phyloP scores from a whole-genome alignment of 2,329 filamentous ascomycete genomes.

The Thelonectria rubi region DNA sequence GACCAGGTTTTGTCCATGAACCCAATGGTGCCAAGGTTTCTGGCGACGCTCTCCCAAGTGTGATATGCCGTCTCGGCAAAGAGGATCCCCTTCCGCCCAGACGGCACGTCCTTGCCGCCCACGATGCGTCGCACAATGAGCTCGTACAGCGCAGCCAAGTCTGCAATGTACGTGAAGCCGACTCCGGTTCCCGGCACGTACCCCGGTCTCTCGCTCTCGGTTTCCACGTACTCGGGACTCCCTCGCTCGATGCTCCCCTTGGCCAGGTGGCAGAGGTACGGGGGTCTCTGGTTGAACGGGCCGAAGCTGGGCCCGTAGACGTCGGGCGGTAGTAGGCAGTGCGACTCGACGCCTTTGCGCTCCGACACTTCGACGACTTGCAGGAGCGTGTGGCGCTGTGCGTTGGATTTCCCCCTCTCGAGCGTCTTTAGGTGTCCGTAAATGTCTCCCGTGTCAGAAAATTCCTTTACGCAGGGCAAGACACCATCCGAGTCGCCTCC shows the following conservation, averaged over 20 bases:
- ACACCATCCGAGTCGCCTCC: too few species aligned
- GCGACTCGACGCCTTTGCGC: conserved; percentile 7
- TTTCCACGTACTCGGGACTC: neutral
- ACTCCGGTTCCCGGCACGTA: neutral
- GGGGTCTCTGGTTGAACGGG: conserved; percentile 7
- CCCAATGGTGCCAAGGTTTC: conserved; percentile 12
- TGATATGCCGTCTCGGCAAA: conserved; percentile 24
- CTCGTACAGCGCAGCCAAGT: conserved; percentile 25
- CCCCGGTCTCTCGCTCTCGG: neutral
- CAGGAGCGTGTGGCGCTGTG: conserved; percentile 13
- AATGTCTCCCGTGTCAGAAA: conserved; percentile 1
- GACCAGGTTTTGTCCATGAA: conserved; percentile 1
- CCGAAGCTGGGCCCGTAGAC: conserved; percentile 13
- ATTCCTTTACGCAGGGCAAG: neutral
- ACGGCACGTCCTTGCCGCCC: neutral
- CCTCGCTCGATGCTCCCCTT: neutral
- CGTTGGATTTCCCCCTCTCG: neutral
- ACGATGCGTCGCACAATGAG: conserved; percentile 9
- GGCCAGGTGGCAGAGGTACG: conserved; percentile 2
- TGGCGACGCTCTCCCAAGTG: conserved; percentile 10
- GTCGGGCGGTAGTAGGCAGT: conserved; percentile 16
- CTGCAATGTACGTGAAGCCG: conserved; percentile 11
- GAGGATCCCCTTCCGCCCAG: conserved; percentile 5
- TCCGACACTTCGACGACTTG: conserved; percentile 7
- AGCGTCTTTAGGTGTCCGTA: neutral